Evolutionary conservation across 208 protist genomes (phyloP), one percentile per base, ranked within the genome.

Genomic region (Zelonia costaricensis): DNA sequence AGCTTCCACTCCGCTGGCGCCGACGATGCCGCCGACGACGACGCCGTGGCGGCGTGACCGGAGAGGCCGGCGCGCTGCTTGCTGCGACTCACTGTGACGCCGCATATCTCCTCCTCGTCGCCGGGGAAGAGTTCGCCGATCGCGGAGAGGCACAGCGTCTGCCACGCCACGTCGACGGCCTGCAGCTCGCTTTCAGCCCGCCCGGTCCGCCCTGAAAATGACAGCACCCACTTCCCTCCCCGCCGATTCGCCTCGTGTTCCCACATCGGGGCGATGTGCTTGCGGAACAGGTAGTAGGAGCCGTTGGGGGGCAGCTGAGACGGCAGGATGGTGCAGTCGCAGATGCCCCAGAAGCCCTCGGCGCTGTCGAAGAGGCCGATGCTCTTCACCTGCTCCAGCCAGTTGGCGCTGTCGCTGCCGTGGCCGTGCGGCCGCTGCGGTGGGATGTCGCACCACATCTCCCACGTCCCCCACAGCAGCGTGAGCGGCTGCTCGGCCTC

Each of bases 191-290:
- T 58, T 20, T 42, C 59, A 8, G 12, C 20, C 45, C 48, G 54
- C 31, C 57, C 33, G 47, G 45, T 23, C 16, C 64, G 57, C 46
- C 49, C 16, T 1, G 67, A 65, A 48, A 96, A 93, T 16, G 77
- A 48, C 15, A 89, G 54, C 10, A 95, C 75, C 91, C 91, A 97
- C 64, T 91, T 86, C 0, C 92, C 92, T 2, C 92, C 89, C 0
- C 87, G 78, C 6, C 88, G 80, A 68, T 95, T 95, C 38, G 88
- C 88, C 74, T 93, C 87, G 57, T 95, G 87, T 57, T 97, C 92
- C 89, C 92, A 97, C 84, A 94, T 93, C 18, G 92, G 92, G 8
- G 86, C 80, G 48, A 97, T 93, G 74, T 93, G 74, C 35, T 91
- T 82, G 65, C 86, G 85, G 52, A 97, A 92, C 22, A 97, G 69